These are phyloP conservation scores for Solanum hybrid DNA, from an alignment of 305 asterid species.

Conservation along the genomic window DNA sequence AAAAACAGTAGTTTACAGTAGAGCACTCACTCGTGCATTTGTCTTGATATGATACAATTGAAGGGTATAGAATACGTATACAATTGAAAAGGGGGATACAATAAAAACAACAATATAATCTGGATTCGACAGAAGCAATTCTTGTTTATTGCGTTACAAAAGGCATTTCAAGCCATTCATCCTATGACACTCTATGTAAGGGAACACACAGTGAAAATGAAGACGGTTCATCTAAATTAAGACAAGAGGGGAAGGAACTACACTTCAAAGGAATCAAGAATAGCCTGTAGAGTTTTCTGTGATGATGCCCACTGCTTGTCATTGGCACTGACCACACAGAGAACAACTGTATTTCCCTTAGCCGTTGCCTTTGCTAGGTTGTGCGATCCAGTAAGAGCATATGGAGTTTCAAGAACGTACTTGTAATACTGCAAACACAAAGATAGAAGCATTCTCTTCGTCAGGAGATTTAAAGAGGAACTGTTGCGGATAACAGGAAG, in stretches of 20 bases:
- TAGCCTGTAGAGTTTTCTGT: conserved; percentile 55
- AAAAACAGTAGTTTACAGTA: neutral
- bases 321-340: conserved; percentile 74
- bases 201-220: neutral
- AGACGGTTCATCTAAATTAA: neutral
- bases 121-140: neutral
- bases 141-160: neutral
- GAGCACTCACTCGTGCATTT: neutral
- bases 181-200: neutral
- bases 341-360: conserved; percentile 74
- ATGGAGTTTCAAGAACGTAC: conserved; percentile 82
- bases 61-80: neutral
- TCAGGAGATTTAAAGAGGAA: neutral
- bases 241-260: conserved; percentile 12
- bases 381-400: conserved; percentile 80
- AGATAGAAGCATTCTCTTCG: neutral
- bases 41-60: neutral
- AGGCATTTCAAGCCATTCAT: neutral
- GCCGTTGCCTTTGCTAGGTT: conserved; percentile 96
- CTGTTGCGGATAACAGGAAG: neutral
- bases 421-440: conserved; percentile 60
- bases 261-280: conserved; percentile 76
- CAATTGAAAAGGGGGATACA: neutral
- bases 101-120: neutral
- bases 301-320: conserved; percentile 64